phyloP scores from a whole-genome alignment of 148 eudicot genomes.

The Vaccinium macrocarpon region DNA sequence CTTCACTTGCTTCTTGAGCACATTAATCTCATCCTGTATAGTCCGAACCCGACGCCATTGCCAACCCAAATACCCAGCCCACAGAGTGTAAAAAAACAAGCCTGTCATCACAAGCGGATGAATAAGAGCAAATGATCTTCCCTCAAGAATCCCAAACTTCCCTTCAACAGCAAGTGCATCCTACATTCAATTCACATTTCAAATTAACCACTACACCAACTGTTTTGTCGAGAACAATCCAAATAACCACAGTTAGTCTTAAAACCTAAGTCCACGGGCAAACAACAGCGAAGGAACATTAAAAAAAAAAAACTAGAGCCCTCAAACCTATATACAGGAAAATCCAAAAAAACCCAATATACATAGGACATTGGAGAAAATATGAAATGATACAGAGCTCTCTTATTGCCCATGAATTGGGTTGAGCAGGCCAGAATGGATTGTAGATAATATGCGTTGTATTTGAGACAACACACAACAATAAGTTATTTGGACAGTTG shows the following conservation, averaged over 20 bases:
- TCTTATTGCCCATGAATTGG: background rate
- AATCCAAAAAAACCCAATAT: background rate
- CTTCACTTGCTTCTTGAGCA: constrained; percentile 87
- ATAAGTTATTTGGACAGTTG: background rate
- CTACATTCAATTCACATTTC: constrained; percentile 28
- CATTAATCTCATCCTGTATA: constrained; percentile 66
- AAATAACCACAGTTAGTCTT: background rate
- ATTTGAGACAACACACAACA: background rate
- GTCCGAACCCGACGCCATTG: constrained; percentile 93
- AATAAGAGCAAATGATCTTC: constrained; percentile 66
- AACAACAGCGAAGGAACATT: background rate
- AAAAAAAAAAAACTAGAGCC: background rate
- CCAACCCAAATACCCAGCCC: constrained; percentile 97
- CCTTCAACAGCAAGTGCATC: constrained; percentile 90
- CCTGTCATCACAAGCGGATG: constrained; percentile 86
- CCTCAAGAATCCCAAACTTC: constrained; percentile 85
- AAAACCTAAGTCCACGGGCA: background rate
- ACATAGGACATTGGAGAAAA: background rate
- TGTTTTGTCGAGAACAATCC: background rate
- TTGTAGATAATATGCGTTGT: background rate
- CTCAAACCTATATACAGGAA: background rate
- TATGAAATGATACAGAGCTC: background rate
- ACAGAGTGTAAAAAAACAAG: constrained; percentile 66
- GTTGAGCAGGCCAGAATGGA: background rate
- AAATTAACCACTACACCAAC: background rate